These are phyloP conservation scores for Amanita brunnescens DNA, from an alignment of 768 basidiomycete genomes.

Conservation along the genomic window DNA sequence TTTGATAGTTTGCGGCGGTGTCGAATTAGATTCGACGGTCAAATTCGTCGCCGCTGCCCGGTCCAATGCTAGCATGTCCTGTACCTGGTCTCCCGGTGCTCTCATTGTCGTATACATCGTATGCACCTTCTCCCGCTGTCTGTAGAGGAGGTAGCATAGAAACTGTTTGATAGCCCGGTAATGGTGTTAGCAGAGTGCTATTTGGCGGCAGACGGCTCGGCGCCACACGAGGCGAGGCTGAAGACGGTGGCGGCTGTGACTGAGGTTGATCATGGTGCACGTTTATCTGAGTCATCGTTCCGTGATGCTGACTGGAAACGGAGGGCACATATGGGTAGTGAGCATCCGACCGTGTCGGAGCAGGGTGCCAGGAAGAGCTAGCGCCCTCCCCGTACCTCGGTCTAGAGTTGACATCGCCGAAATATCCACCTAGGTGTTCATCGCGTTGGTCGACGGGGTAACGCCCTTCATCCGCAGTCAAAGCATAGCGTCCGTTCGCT, in stretches of 20 bases:
- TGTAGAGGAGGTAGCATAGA: constrained; percentile 29
- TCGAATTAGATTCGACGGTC: constrained; percentile 12
- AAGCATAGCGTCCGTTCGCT: constrained; percentile 20
- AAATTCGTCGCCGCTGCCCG: constrained; percentile 24
- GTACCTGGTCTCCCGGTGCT: constrained; percentile 31
- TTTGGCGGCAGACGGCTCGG: constrained; percentile 45
- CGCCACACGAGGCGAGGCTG: constrained; percentile 13
- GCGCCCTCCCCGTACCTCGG: constrained; percentile 23
- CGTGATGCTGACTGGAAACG: constrained; percentile 16
- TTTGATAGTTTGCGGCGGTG: constrained; percentile 2
- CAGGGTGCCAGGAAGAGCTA: constrained; percentile 28
- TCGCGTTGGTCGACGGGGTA: constrained; percentile 25
- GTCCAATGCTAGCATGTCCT: constrained; percentile 28
- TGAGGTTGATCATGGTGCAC: constrained; percentile 16
- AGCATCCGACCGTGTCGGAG: constrained; percentile 14
- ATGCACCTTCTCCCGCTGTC: constrained; percentile 16
- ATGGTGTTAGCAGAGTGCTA: constrained; percentile 66
- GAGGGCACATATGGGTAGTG: constrained; percentile 20
- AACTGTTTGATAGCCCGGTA: constrained; percentile 46
- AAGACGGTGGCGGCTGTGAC: constrained; percentile 19
- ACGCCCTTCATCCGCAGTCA: constrained; percentile 23
- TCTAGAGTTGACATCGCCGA: constrained; percentile 17
- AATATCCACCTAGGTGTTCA: constrained; percentile 17
- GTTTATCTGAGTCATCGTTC: constrained; percentile 20
- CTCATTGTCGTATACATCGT: constrained; percentile 33